Evolutionary conservation across 768 basidiomycete species (phyloP), one percentile per base, ranked within the genome.

Genomic region (Lentinula lateritia): DNA sequence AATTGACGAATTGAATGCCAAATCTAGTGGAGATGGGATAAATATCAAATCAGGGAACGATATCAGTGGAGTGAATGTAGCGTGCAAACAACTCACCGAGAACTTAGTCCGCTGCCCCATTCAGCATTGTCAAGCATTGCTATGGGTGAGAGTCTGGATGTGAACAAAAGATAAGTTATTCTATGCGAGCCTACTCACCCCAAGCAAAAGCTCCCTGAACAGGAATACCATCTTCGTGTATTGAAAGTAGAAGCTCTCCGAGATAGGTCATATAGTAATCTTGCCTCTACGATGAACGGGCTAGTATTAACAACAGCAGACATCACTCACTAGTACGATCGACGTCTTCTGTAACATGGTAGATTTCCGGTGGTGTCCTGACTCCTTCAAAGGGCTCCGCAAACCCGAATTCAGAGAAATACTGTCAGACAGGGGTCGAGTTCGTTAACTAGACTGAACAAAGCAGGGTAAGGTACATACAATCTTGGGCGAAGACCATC

Each of bases 191-290:
- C 23, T 34, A 62, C 68, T 59, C 61, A 79, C 80, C 77, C 80
- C 80, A 82, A 43, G 77, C 74, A 64, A 80, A 82, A 7, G 74
- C 74, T 0, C 80, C 80, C 42, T 73, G 74, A 34, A 82, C 71
- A 0, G 80, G 79, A 9, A 80, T 68, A 0, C 76, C 75, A 67
- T 84, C 83, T 61, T 82, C 79, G 54, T 82, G 76, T 58, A 83
- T 82, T 2, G 80, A 72, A 10, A 77, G 71, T 7, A 84, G 72
- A 13, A 80, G 73, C 62, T 83, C 79, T 15, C 79, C 80, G 34
- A 83, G 75, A 64, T 82, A 82, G 3, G 79, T 78, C 76, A 81
- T 74, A 61, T 72, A 78, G 63, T 82, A 82, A 62, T 80, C 79
- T 76, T 48, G 35, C 20, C 7, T 28, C 13, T 5, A 28, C 28